phyloP scores from a whole-genome alignment of 805 yeast genomes.

The Ogataea pilisensis region DNA sequence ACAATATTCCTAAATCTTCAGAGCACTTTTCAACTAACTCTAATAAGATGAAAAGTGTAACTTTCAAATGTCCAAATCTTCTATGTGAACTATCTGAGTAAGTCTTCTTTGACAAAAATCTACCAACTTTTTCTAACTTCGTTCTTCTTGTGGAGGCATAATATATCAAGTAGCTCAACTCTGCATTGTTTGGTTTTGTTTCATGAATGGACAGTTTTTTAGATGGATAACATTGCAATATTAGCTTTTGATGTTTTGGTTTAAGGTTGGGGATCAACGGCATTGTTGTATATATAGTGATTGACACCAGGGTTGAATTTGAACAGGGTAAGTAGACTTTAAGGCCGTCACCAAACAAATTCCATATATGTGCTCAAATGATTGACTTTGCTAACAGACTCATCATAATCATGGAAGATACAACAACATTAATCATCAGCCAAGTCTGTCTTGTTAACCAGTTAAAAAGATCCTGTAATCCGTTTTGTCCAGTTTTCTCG shows the following conservation, averaged over 20 bases:
- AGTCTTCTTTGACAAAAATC: constrained; percentile 61
- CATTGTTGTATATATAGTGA: constrained; percentile 7
- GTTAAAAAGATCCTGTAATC: too few relatives aligned
- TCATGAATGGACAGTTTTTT: constrained; percentile 54
- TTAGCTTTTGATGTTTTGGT: constrained; percentile 86
- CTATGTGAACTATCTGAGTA: constrained; percentile 54
- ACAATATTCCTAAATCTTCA: constrained; percentile 81
- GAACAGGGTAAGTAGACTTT: too few relatives aligned
- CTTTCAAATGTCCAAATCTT: constrained; percentile 76
- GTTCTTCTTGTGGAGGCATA: constrained; percentile 88
- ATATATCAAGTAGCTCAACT: constrained; percentile 79
- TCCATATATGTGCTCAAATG: too few relatives aligned
- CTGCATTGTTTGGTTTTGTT: constrained; percentile 89
- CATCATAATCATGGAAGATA: too few relatives aligned
- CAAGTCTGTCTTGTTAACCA: too few relatives aligned
- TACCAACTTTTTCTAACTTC: constrained; percentile 82
- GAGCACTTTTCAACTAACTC: constrained; percentile 72
- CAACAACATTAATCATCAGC: too few relatives aligned
- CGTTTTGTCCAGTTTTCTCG: too few relatives aligned
- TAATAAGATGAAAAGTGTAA: constrained; percentile 66
- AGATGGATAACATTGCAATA: constrained; percentile 92
- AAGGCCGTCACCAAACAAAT: too few relatives aligned
- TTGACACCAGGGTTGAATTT: too few relatives aligned
- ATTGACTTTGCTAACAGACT: too few relatives aligned
- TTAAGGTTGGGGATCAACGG: constrained; percentile 18